These are phyloP conservation scores for Gossypium ekmanianum DNA, from an alignment of 345 rosid species.

Conservation along the genomic window DNA sequence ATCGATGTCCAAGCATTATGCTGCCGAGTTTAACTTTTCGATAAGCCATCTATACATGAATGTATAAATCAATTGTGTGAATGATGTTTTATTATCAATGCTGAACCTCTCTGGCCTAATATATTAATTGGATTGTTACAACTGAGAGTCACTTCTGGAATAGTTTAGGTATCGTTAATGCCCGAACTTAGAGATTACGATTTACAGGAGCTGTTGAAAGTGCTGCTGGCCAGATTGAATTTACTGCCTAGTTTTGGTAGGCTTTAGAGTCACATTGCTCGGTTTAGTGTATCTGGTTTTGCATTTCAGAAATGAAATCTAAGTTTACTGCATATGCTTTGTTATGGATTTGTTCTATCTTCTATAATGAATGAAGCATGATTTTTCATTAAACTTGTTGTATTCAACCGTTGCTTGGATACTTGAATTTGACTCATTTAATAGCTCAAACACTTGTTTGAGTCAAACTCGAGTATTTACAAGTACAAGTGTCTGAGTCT, in stretches of 20 bases:
- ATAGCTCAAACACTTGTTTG: not conserved
- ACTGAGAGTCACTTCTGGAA: not conserved
- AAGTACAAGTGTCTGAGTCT: too few relatives aligned
- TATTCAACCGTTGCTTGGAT: not conserved
- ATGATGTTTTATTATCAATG: conserved; percentile 13
- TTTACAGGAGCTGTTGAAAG: not conserved
- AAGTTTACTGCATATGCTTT: not conserved
- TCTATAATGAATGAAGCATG: not conserved
- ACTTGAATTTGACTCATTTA: not conserved
- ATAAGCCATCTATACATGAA: conserved; percentile 12
- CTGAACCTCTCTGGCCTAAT: not conserved
- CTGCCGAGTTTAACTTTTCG: conserved; percentile 5
- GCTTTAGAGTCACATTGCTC: not conserved
- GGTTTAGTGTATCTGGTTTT: not conserved
- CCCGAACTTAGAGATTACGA: not conserved
- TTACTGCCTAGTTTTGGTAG: not conserved
- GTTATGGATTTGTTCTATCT: not conserved
- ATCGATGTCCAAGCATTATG: not conserved
- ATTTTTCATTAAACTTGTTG: not conserved
- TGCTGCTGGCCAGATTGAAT: not conserved
- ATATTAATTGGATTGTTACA: not conserved
- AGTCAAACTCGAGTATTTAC: not conserved
- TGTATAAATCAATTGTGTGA: conserved; percentile 5
- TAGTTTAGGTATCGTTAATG: not conserved
- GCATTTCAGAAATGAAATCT: not conserved